Conservation (phyloP, 768 basidiomycete species). For the Termitomyces sp. region DNA sequence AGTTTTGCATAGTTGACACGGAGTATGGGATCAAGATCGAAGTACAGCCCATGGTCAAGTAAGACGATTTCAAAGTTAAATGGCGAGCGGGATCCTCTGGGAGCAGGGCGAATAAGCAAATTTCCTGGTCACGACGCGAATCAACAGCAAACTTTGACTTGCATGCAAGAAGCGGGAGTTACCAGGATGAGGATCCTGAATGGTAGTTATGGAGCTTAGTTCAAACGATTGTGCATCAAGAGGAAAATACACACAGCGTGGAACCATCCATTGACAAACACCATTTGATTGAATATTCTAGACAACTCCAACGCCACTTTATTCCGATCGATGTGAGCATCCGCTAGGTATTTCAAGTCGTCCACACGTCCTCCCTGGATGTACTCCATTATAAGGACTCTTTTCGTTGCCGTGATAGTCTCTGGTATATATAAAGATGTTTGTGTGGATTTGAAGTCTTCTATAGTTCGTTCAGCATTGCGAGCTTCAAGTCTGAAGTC, state of each 20-base stretch:
- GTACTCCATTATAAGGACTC: conserved; percentile 94
- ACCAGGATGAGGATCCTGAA: conserved; percentile 86
- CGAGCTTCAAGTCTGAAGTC: conserved; percentile 88
- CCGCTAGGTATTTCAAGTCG: conserved; percentile 79
- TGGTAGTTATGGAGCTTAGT: conserved; percentile 4
- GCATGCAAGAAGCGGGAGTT: conserved; percentile 9
- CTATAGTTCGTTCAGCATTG: conserved; percentile 71
- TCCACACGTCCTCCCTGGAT: conserved; percentile 89
- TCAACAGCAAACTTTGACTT: neutral
- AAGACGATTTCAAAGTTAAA: conserved; percentile 97
- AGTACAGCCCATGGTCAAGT: conserved; percentile 92
- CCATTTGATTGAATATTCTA: conserved; percentile 92
- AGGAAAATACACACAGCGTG: conserved; percentile 57
- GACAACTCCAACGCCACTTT: conserved; percentile 89
- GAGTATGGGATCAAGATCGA: conserved; percentile 79
- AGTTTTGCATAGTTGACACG: conserved; percentile 84
- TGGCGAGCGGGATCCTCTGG: conserved; percentile 61
- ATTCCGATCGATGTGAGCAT: conserved; percentile 87
- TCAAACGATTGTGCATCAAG: neutral
- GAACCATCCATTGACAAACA: conserved; percentile 92
- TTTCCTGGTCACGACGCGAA: conserved; percentile 54
- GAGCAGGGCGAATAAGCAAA: conserved; percentile 81
- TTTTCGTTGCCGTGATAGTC: conserved; percentile 76
- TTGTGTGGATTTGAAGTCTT: conserved; percentile 68
- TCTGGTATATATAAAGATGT: conserved; percentile 88